Evolutionary conservation across 106 monocot genomes (phyloP), one percentile per base, ranked within the genome.

Genomic region (Vanilla planifolia): DNA sequence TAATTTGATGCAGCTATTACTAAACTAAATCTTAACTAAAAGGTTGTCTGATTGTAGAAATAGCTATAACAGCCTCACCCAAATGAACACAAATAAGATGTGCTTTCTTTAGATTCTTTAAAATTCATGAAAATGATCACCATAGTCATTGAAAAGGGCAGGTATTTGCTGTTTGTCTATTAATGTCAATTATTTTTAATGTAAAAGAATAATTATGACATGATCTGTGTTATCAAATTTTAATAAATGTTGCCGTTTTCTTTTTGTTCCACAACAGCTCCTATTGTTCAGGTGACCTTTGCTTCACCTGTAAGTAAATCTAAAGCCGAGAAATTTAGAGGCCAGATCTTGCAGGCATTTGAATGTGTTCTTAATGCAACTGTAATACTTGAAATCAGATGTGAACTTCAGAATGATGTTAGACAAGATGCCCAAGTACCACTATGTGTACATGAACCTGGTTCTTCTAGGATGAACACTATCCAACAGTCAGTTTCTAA

Each of bases 351-450:
- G 40, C 80, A 90, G 43, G 95, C 95, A 61, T 86, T 90, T 84
- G 86, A 85, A 68, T 86, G 75, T 55, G 80, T 86, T 35, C 75
- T 95, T 33, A 51, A 52, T 69, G 76, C 86, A 61, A 37, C 69
- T 6, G 84, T 90, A 20, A 84, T 71, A 55, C 86, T 95, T 63
- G 95, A 95, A 90, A 83, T 95, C n/a, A 77, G 86, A 70, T 78
- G 76, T 62, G 77, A 75, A 37, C 61, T 84, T 35, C 60, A 43
- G 51, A 82, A 64, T 34, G 63, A 71, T 50, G 17, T 34, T 15
- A 65, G 10, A 40, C 25, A 15, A 41, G 61, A 62, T 45, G 30
- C 10, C 36, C 73, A 71, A 48, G 47, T 40, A 21, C 64, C 50
- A 29, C 23, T 41, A 58, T 43, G 52, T 41, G 47, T 63, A 32